These are phyloP conservation scores for Phytopythium aichiense DNA, from an alignment of 352 stramenopile species.

Conservation along the genomic window DNA sequence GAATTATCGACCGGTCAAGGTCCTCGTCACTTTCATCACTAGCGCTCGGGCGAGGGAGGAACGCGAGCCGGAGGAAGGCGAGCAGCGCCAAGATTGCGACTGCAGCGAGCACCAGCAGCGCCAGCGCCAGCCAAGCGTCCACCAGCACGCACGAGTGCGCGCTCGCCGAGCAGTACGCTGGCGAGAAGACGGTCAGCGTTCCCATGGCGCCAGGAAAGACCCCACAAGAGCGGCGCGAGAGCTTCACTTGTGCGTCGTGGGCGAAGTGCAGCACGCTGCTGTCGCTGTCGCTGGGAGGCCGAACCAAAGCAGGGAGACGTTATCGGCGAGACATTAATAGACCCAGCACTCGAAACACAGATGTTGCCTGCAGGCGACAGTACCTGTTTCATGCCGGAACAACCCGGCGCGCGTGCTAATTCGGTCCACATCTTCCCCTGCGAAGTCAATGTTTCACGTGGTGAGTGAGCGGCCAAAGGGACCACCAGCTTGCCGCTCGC, in stretches of 20 bases:
- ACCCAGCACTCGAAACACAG: too few species aligned
- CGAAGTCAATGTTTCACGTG: too few species aligned
- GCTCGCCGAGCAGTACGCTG: not conserved
- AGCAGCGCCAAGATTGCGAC: slow-evolving; percentile 26
- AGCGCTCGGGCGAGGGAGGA: not conserved
- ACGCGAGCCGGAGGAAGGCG: slow-evolving; percentile 5
- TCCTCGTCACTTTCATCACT: not conserved
- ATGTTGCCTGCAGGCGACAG: too few species aligned
- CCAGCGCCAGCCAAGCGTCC: slow-evolving; percentile 56
- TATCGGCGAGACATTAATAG: not conserved
- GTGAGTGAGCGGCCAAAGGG: too few species aligned
- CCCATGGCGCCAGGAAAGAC: not conserved
- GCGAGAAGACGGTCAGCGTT: slow-evolving; percentile 1
- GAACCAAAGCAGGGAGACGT: not conserved
- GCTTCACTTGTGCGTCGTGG: not conserved
- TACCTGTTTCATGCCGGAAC: too few species aligned
- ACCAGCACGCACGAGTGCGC: slow-evolving; percentile 55
- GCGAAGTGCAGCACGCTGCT: not conserved
- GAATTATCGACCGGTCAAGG: slow-evolving; percentile 14
- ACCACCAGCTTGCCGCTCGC: too few species aligned
- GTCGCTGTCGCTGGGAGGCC: too few species aligned
- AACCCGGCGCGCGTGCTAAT: too few species aligned
- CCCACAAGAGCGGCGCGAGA: not conserved
- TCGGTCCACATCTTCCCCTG: too few species aligned
- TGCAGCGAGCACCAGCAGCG: slow-evolving; percentile 24